phyloP scores from a whole-genome alignment of 2,329 filamentous ascomycete species.

The Xylariaceae sp. region DNA sequence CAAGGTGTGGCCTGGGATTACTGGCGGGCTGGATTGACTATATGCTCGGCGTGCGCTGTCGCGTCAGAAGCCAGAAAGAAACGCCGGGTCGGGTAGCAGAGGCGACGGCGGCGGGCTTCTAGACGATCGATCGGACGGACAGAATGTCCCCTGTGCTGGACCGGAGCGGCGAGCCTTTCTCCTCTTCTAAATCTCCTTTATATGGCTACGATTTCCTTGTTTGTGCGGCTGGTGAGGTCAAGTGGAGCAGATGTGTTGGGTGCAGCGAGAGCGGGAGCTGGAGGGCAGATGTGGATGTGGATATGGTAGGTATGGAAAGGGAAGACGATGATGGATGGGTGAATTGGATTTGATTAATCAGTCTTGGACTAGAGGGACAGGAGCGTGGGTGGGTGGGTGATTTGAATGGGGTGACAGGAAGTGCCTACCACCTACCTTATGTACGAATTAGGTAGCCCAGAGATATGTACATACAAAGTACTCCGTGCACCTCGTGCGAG shows the following conservation, averaged over 20 bases:
- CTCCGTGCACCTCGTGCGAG: background rate
- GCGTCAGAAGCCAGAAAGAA: slow-evolving; percentile 4
- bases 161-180: background rate
- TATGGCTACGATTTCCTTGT: background rate
- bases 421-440: background rate
- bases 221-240: background rate
- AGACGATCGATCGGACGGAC: slow-evolving; percentile 15
- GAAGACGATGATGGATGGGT: slow-evolving; percentile 1
- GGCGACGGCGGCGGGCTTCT: slow-evolving; percentile 9
- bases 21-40: slow-evolving; percentile 6
- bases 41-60: slow-evolving; percentile 10
- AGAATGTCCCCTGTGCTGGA: background rate
- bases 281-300: slow-evolving; percentile 5
- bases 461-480: background rate
- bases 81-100: slow-evolving; percentile 4
- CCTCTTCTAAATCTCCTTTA: background rate
- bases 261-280: too few relatives aligned
- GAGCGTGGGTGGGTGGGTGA: slow-evolving; percentile 6
- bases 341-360: slow-evolving; percentile 13
- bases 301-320: background rate
- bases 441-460: background rate
- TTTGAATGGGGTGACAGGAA: slow-evolving; percentile 6
- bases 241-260: background rate
- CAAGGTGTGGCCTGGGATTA: slow-evolving; percentile 8
- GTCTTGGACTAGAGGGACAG: slow-evolving; percentile 7